Conservation (phyloP, 495 filamentous ascomycete species). For the Daldinia bambusicola region DNA sequence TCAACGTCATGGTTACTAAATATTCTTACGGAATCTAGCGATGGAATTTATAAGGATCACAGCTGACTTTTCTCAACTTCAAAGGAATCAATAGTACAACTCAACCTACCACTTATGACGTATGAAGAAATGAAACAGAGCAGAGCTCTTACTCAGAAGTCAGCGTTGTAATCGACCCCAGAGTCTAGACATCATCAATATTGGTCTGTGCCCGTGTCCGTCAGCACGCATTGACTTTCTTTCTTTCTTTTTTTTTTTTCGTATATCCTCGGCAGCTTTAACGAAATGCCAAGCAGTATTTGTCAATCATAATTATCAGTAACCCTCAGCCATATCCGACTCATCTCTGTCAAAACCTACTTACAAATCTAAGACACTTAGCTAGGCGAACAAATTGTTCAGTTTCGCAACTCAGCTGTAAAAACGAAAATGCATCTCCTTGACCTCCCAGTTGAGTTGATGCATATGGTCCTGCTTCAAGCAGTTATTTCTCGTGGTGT, state of each 20-base stretch:
- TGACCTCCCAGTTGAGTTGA: neutral
- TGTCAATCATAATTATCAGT: neutral
- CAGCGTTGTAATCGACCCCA: neutral
- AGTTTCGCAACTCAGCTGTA: neutral
- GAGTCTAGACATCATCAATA: neutral
- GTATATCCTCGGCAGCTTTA: neutral
- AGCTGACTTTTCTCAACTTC: neutral
- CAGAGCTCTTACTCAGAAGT: neutral
- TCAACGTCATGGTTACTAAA: conserved; percentile 1
- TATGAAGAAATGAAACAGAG: neutral
- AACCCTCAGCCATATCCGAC: neutral
- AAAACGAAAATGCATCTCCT: neutral
- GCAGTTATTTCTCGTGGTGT: neutral
- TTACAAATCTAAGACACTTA: neutral
- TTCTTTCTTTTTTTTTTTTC: no score
- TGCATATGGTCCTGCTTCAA: neutral
- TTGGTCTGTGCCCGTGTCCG: neutral
- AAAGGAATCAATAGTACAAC: neutral
- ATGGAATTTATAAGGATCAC: neutral
- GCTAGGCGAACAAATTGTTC: neutral
- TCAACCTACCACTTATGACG: neutral
- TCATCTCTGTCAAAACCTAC: neutral
- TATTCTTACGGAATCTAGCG: neutral
- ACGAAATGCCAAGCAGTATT: neutral
- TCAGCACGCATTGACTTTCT: neutral